Conservation (phyloP, 1,139 yeast species). For the Saccharomyces hybrid region DNA sequence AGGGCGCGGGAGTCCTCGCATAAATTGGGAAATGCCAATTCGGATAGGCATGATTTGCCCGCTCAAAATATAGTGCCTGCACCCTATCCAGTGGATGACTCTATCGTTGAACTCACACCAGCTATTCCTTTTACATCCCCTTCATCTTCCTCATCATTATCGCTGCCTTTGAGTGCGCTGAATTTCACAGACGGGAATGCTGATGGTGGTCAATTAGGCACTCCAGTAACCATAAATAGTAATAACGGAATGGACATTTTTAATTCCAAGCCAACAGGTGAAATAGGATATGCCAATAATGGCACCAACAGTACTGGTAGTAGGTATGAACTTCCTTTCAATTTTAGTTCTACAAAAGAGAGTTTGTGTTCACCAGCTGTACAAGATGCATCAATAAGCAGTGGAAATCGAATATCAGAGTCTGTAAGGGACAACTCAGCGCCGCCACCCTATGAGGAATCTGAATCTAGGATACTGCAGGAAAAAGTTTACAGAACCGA, state of each 20-base stretch:
- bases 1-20: constrained; percentile 3
- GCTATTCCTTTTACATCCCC: background rate
- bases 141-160: background rate
- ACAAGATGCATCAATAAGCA: background rate
- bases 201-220: constrained; percentile 2
- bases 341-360: constrained; percentile 3
- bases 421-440: constrained; percentile 5
- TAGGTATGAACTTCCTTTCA: constrained; percentile 1
- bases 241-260: background rate
- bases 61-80: constrained; percentile 6
- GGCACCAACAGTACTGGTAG: background rate
- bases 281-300: background rate
- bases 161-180: background rate
- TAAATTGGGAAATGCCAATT: background rate
- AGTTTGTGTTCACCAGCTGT: background rate
- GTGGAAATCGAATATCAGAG: background rate
- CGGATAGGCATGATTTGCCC: constrained; percentile 2
- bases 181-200: background rate
- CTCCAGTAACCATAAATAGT: constrained; percentile 5
- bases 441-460: constrained; percentile 17
- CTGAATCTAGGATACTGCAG: constrained; percentile 12
- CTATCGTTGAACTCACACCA: background rate
- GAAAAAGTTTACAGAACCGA: constrained; percentile 17
- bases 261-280: background rate
- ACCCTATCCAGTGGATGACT: constrained; percentile 17